A percentile compares a stretch with the other conserved stretches of the same genome.
These are phyloP conservation scores for Amanita polypyramis DNA, from an alignment of 768 basidiomycete genomes.

Conservation along the genomic window DNA sequence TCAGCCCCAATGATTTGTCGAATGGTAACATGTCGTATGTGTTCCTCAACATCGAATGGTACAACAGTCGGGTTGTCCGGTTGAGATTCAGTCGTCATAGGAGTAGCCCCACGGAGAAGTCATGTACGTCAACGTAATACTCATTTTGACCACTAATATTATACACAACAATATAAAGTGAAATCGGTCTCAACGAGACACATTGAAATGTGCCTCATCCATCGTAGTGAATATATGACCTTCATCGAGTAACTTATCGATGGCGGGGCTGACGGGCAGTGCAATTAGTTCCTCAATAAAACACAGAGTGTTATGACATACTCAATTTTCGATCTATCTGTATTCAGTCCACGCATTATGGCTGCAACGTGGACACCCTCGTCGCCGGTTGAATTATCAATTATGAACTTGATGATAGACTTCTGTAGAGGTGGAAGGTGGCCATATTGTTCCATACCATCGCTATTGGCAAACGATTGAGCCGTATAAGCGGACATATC, in stretches of 20 bases:
- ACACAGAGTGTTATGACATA: conserved; percentile 17
- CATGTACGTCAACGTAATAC: neutral
- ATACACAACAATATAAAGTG: neutral
- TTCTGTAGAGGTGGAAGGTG: conserved; percentile 51
- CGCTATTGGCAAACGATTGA: conserved; percentile 15
- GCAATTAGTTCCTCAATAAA: neutral
- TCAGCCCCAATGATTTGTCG: conserved; percentile 7
- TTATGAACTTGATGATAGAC: conserved; percentile 58
- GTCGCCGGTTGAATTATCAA: conserved; percentile 29
- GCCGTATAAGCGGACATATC: conserved; percentile 33
- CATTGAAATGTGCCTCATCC: conserved; percentile 4
- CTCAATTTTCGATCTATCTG: conserved; percentile 54
- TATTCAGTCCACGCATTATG: conserved; percentile 56
- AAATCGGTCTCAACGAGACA: conserved; percentile 23
- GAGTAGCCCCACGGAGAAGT: neutral
- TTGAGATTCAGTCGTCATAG: neutral
- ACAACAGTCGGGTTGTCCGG: neutral
- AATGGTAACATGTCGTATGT: conserved; percentile 8
- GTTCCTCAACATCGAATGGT: neutral
- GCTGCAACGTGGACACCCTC: conserved; percentile 70
- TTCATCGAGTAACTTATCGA: conserved; percentile 72
- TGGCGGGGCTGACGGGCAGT: conserved; percentile 39
- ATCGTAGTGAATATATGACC: conserved; percentile 62
- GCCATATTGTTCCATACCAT: conserved; percentile 33
- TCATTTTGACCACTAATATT: conserved; percentile 6